Conservation (phyloP, 2,329 filamentous ascomycete species). For the Aureobasidium subglaciale region DNA sequence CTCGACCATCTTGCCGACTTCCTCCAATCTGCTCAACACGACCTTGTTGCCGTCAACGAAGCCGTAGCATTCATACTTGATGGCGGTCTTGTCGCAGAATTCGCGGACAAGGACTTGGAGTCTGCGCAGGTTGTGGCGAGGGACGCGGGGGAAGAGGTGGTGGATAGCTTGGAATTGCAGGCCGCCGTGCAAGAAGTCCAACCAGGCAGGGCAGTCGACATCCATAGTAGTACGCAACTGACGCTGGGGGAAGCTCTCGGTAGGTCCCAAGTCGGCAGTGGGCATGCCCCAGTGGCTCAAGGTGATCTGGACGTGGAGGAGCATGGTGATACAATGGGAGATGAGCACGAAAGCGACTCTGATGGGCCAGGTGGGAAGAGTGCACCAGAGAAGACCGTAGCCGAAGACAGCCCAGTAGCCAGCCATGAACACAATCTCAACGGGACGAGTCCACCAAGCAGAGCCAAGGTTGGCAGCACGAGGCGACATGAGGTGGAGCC, state of each 20-base stretch:
- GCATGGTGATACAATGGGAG: constrained; percentile 59
- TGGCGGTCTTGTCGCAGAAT: constrained; percentile 58
- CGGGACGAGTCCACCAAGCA: constrained; percentile 74
- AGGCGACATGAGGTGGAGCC: constrained; percentile 65
- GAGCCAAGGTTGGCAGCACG: constrained; percentile 67
- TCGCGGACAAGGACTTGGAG: constrained; percentile 54
- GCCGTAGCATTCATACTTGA: constrained; percentile 55
- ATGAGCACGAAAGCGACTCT: constrained; percentile 64
- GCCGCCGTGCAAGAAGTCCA: constrained; percentile 66
- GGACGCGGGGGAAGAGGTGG: constrained; percentile 62
- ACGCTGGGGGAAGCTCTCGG: constrained; percentile 61
- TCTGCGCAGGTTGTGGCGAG: constrained; percentile 58
- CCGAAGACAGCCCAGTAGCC: constrained; percentile 87
- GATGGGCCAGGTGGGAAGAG: constrained; percentile 60
- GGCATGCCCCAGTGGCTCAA: constrained; percentile 68
- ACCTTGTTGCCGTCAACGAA: constrained; percentile 58
- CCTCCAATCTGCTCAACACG: constrained; percentile 47
- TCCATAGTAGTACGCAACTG: constrained; percentile 69
- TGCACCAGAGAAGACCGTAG: constrained; percentile 69
- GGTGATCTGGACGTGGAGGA: constrained; percentile 65
- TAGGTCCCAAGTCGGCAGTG: constrained; percentile 55
- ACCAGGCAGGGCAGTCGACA: constrained; percentile 63
- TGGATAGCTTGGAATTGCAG: constrained; percentile 68
- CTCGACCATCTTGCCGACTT: constrained; percentile 55
- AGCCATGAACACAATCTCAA: constrained; percentile 68